A percentile compares a stretch with the other conserved stretches of the same genome.
phyloP scores from a whole-genome alignment of 179 eudicot species.

The Beta lomatogona region DNA sequence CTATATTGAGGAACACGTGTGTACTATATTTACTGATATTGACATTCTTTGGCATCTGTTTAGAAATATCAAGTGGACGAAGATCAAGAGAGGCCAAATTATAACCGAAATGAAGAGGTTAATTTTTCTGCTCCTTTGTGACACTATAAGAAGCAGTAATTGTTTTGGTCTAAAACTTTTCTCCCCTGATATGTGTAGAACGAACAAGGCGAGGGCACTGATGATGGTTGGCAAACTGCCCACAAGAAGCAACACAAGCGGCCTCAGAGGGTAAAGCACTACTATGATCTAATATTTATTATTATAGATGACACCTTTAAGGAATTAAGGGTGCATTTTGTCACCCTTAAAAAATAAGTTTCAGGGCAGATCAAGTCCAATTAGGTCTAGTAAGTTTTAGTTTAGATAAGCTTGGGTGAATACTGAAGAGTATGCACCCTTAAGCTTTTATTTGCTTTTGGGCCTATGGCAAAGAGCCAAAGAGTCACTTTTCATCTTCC shows the following conservation, averaged over 20 bases:
- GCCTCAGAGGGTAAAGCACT: slow-evolving; percentile 51
- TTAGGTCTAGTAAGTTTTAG: too few relatives aligned
- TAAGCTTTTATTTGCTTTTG: background rate
- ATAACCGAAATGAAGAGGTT: slow-evolving; percentile 42
- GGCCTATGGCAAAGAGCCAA: background rate
- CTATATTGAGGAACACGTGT: background rate
- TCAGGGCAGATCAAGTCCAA: too few relatives aligned
- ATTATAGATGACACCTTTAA: too few relatives aligned
- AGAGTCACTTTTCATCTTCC: background rate
- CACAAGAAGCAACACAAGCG: slow-evolving; percentile 55
- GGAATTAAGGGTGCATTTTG: too few relatives aligned
- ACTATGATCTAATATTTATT: background rate
- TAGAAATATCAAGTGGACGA: slow-evolving; percentile 44
- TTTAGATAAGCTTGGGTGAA: too few relatives aligned
- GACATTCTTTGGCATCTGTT: slow-evolving; percentile 10
- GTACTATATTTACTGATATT: background rate
- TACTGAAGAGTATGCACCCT: background rate
- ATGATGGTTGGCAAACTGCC: slow-evolving; percentile 86
- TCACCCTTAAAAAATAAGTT: too few relatives aligned
- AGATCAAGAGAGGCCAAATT: slow-evolving; percentile 25
- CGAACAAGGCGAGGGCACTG: slow-evolving; percentile 40
- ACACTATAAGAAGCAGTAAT: background rate
- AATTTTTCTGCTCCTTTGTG: background rate
- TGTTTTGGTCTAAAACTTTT: background rate
- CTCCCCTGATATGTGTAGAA: slow-evolving; percentile 40